A percentile compares a stretch with the other conserved stretches of the same genome.
These are phyloP conservation scores for Pichia sp. DNA, from an alignment of 1,139 yeast species.

Conservation along the genomic window DNA sequence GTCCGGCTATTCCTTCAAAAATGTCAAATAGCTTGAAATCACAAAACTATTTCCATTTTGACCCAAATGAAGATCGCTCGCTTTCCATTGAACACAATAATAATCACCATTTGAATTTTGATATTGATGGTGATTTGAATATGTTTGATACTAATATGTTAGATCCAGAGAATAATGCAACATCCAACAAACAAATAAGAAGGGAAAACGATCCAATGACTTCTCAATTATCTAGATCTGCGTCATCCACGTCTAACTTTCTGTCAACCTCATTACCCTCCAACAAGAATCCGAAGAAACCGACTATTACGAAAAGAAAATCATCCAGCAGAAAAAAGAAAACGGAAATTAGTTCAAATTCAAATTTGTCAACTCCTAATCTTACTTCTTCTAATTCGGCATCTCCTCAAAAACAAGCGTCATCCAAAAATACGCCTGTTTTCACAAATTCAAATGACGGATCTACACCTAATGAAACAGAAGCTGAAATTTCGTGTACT, in stretches of 20 bases:
- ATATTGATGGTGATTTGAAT: conserved; percentile 22
- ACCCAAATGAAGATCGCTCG: conserved; percentile 1
- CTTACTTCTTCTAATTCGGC: not conserved
- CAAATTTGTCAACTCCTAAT: conserved; percentile 1
- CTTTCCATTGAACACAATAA: conserved; percentile 6
- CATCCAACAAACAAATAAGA: not conserved
- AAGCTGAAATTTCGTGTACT: conserved; percentile 28
- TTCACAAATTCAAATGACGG: not conserved
- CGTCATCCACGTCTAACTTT: not conserved
- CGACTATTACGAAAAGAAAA: conserved; percentile 1
- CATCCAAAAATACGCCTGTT: not conserved
- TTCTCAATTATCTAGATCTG: not conserved
- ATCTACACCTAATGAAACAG: conserved; percentile 2
- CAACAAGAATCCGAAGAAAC: not conserved
- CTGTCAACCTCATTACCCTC: not conserved
- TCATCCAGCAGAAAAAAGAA: conserved; percentile 3
- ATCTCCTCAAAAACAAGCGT: conserved; percentile 1
- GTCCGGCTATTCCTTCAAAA: not conserved
- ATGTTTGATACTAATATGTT: conserved; percentile 14
- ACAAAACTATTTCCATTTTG: not conserved
- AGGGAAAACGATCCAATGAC: no score
- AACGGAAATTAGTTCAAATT: not conserved
- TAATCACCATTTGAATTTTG: conserved; percentile 12
- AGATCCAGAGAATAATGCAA: not conserved
- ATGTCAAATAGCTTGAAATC: not conserved